phyloP scores from a whole-genome alignment of 2,329 filamentous ascomycete species.

The Talaromyces islandicus region DNA sequence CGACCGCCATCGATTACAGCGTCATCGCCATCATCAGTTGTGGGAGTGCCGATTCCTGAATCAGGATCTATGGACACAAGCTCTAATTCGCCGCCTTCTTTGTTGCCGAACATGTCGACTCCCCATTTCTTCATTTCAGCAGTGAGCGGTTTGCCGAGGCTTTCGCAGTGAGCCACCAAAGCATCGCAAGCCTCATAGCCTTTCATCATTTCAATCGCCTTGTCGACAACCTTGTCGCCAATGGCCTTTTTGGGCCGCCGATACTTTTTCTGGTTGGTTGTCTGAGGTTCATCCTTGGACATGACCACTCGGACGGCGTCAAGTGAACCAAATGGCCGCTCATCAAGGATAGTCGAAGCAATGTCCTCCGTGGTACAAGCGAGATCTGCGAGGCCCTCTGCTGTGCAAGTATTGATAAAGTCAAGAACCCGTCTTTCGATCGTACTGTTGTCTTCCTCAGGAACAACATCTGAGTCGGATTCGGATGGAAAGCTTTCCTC shows the following conservation, averaged over 20 bases:
- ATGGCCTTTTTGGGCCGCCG: constrained; percentile 49
- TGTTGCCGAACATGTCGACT: constrained; percentile 58
- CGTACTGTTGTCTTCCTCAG: constrained; percentile 35
- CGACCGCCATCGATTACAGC: constrained; percentile 24
- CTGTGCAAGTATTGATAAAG: constrained; percentile 75
- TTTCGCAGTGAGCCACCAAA: constrained; percentile 70
- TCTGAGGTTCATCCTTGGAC: constrained; percentile 34
- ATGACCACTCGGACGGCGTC: constrained; percentile 62
- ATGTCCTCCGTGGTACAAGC: constrained; percentile 66
- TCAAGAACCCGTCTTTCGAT: constrained; percentile 59
- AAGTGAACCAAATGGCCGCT: constrained; percentile 67
- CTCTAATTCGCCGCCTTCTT: constrained; percentile 53
- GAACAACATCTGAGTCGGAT: constrained; percentile 34
- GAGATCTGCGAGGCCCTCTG: constrained; percentile 73
- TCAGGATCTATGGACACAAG: constrained; percentile 56
- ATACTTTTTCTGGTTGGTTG: constrained; percentile 46
- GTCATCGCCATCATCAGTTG: constrained; percentile 42
- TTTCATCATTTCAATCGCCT: constrained; percentile 65
- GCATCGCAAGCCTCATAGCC: constrained; percentile 79
- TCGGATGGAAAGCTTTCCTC: constrained; percentile 41
- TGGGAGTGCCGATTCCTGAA: constrained; percentile 61
- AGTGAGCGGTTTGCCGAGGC: constrained; percentile 61
- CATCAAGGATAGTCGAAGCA: constrained; percentile 62
- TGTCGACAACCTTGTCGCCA: constrained; percentile 62
- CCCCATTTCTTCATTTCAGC: constrained; percentile 64